phyloP scores from a whole-genome alignment of 345 rosid genomes.

The Bruguiera parviflora region DNA sequence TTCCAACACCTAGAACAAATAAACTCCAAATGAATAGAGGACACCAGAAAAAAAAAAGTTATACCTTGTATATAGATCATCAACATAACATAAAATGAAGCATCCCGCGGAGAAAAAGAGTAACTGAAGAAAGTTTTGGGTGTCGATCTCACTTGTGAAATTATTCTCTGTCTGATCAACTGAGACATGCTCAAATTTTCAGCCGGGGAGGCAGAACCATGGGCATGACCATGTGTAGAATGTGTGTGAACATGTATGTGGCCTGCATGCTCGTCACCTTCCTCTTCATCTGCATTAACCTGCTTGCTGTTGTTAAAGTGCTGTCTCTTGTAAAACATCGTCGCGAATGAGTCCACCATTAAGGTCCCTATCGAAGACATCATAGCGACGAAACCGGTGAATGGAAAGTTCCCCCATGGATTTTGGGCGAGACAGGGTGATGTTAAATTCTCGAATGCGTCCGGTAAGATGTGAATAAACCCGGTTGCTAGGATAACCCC shows the following conservation, averaged over 20 bases:
- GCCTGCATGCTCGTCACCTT: constrained; percentile 30
- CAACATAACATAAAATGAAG: too few relatives aligned
- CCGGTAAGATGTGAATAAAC: constrained; percentile 61
- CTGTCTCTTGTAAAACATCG: constrained; percentile 43
- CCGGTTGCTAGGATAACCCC: constrained; percentile 70
- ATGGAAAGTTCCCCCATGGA: constrained; percentile 58
- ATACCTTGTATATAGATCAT: background rate
- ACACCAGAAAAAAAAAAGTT: background rate
- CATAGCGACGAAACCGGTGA: constrained; percentile 61
- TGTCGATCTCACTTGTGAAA: constrained; percentile 40
- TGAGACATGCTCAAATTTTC: constrained; percentile 21
- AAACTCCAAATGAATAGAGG: too few relatives aligned
- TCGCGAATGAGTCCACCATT: constrained; percentile 53
- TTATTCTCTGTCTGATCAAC: constrained; percentile 42
- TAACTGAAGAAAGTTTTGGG: background rate
- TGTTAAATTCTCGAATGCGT: constrained; percentile 49
- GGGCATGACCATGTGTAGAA: constrained; percentile 59
- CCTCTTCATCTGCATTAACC: constrained; percentile 36
- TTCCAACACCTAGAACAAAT: constrained; percentile 48
- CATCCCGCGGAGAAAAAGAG: too few relatives aligned
- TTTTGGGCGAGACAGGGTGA: constrained; percentile 41
- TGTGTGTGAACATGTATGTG: constrained; percentile 64
- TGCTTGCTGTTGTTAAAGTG: constrained; percentile 29
- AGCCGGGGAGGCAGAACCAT: constrained; percentile 40
- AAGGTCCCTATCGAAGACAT: constrained; percentile 46